Conservation (phyloP, 495 filamentous ascomycete genomes). For the Penicillium argentinense region DNA sequence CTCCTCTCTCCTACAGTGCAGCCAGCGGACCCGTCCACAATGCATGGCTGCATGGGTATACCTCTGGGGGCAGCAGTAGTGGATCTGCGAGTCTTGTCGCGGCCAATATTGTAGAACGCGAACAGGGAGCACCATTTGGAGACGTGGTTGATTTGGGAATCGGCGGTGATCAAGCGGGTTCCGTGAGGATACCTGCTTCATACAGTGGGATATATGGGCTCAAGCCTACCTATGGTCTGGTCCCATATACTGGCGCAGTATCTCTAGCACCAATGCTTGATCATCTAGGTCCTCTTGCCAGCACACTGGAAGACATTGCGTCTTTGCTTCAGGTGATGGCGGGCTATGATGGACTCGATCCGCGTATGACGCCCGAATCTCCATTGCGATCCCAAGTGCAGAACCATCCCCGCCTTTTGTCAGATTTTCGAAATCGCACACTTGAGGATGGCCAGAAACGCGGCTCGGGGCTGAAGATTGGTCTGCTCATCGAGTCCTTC, state of each 20-base stretch:
- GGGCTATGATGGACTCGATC: conserved; percentile 56
- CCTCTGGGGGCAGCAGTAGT: conserved; percentile 52
- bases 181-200: conserved; percentile 52
- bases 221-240: conserved; percentile 52
- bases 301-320: conserved; percentile 50
- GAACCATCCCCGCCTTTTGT: conserved; percentile 7
- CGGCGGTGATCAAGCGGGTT: conserved; percentile 58
- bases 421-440: conserved; percentile 26
- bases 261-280: conserved; percentile 43
- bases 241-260: conserved; percentile 50
- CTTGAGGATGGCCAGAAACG: conserved; percentile 29
- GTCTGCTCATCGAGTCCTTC: conserved; percentile 49
- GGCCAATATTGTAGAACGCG: conserved; percentile 33
- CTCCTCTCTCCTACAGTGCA: conserved; percentile 34
- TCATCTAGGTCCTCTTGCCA: conserved; percentile 51
- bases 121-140: conserved; percentile 24
- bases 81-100: conserved; percentile 52
- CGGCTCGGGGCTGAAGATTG: conserved; percentile 36
- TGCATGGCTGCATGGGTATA: conserved; percentile 37
- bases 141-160: conserved; percentile 52
- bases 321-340: conserved; percentile 51
- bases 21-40: conserved; percentile 49
- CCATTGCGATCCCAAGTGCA: conserved; percentile 36
- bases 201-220: conserved; percentile 42
- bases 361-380: conserved; percentile 44